Percentiles rank a stretch among this genome's conserved stretches.
These are phyloP conservation scores for Cutaneotrichosporon arboriforme DNA, from an alignment of 1,284 basidiomycete genomes.

Conservation along the genomic window DNA sequence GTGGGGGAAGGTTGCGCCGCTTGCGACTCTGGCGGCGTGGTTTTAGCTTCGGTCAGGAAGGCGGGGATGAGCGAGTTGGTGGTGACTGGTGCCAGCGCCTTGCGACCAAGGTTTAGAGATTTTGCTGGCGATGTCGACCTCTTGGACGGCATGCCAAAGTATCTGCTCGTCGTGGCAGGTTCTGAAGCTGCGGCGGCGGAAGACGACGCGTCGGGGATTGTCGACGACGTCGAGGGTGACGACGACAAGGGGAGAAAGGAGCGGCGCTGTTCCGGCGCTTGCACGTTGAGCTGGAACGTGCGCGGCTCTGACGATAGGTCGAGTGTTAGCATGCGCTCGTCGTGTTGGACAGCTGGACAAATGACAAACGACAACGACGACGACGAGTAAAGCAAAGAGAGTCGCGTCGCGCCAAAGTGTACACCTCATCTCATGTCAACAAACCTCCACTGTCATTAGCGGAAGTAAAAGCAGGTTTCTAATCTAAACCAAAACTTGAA, in stretches of 20 bases:
- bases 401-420: background rate
- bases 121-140: no score
- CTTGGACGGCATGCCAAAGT: no score
- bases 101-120: no score
- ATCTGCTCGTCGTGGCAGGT: no score
- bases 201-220: background rate
- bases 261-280: background rate
- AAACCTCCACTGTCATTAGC: background rate
- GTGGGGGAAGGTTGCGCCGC: no score
- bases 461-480: background rate
- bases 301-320: background rate
- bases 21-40: background rate
- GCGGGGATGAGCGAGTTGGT: slow-evolving; percentile 1
- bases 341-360: background rate
- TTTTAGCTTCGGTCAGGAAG: background rate
- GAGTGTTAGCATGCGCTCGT: background rate
- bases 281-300: background rate
- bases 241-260: slow-evolving; percentile 1
- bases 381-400: background rate
- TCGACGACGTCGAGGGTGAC: background rate
- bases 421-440: background rate
- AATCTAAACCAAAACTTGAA: background rate
- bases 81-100: no score
- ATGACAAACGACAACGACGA: background rate
- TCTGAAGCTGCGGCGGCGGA: no score